Conservation (phyloP, 106 monocot species). For the Xerophyta viscosa region DNA sequence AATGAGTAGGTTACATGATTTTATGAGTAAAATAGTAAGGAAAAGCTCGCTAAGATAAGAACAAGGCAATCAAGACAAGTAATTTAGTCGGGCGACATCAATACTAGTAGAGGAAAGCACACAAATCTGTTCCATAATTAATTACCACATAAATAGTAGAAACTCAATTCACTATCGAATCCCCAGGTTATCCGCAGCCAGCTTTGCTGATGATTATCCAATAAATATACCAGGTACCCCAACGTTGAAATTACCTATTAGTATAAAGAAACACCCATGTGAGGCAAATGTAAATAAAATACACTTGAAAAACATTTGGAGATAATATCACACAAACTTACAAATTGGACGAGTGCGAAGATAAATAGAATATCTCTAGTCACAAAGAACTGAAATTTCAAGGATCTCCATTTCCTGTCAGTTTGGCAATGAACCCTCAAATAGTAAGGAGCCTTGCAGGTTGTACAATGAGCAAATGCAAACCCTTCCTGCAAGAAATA, state of each 20-base stretch:
- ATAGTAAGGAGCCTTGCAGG: conserved; percentile 95
- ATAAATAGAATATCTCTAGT: conserved; percentile 88
- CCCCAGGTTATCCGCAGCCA: conserved; percentile 69
- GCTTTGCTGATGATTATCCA: conserved; percentile 63
- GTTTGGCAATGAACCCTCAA: conserved; percentile 80
- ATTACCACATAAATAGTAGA: conserved; percentile 96
- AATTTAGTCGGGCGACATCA: no score
- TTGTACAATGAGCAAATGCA: conserved; percentile 98
- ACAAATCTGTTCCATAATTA: no score
- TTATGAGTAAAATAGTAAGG: no score
- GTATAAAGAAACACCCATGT: neutral
- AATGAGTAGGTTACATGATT: no score
- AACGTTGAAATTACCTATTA: conserved; percentile 70
- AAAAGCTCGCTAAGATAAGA: no score
- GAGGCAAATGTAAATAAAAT: conserved; percentile 1
- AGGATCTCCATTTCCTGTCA: conserved; percentile 91
- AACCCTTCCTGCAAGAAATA: conserved; percentile 73
- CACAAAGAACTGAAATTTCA: conserved; percentile 94
- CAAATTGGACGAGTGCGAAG: conserved; percentile 73
- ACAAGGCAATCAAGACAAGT: no score
- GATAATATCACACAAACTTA: no score
- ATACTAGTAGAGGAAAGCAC: no score
- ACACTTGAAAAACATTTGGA: no score
- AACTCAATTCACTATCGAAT: conserved; percentile 65
- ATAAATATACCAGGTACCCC: conserved; percentile 71